phyloP scores from a whole-genome alignment of 2,329 filamentous ascomycete genomes.

The Lecanoromycetidae sp. region DNA sequence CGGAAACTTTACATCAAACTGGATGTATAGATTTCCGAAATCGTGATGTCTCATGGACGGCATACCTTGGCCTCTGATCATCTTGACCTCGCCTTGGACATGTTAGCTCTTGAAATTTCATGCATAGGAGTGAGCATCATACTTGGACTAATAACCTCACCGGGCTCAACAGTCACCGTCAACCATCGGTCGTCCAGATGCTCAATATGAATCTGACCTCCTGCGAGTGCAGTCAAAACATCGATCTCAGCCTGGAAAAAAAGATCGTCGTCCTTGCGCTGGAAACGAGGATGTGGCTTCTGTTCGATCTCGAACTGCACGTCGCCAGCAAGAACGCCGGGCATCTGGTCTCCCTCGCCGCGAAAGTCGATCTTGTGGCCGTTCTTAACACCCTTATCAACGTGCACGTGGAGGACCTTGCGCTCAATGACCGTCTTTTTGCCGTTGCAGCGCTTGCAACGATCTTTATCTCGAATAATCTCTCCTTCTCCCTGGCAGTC shows the following conservation, averaged over 20 bases:
- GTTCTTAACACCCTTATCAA: constrained; percentile 84
- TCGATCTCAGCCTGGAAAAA: constrained; percentile 95
- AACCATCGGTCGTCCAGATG: constrained; percentile 97
- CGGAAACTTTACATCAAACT: constrained; percentile 96
- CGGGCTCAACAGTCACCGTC: constrained; percentile 80
- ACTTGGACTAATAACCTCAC: constrained; percentile 90
- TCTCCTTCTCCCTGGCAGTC: constrained; percentile 98
- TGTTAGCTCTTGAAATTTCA: constrained; percentile 9
- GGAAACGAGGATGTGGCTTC: constrained; percentile 94
- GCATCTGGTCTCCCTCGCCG: constrained; percentile 91
- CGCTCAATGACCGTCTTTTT: constrained; percentile 98
- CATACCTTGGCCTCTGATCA: constrained; percentile 95
- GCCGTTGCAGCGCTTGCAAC: constrained; percentile 89
- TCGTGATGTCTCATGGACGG: constrained; percentile 92
- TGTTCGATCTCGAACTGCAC: constrained; percentile 98
- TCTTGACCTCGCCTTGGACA: constrained; percentile 67
- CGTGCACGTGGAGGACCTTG: constrained; percentile 96
- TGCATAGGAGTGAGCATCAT: constrained; percentile 35
- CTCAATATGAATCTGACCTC: constrained; percentile 83
- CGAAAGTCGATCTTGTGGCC: constrained; percentile 96
- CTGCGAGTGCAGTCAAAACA: constrained; percentile 83
- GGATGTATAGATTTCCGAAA: constrained; percentile 89
- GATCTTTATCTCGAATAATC: constrained; percentile 91
- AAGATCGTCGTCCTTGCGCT: constrained; percentile 89
- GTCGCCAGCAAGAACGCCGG: constrained; percentile 84